phyloP scores from a whole-genome alignment of 73 alveolate species.

The Paramecium sexaurelia region DNA sequence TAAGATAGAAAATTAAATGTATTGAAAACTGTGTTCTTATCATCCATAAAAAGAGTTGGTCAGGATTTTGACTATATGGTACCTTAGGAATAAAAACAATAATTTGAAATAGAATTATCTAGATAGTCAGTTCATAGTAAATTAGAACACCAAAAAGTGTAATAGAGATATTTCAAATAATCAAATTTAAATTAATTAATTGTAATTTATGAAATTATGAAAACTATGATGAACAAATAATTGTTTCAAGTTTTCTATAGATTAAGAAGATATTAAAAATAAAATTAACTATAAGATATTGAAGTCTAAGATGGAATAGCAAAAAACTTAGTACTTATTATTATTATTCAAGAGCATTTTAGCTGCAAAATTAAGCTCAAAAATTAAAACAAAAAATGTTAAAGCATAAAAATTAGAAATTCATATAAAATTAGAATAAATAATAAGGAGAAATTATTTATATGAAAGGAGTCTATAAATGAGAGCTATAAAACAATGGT shows the following conservation, averaged over 20 bases:
- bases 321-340: background rate
- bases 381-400: background rate
- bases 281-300: background rate
- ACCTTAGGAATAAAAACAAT: background rate
- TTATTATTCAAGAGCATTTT: constrained; percentile 4
- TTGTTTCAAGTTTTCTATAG: background rate
- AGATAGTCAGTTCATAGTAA: background rate
- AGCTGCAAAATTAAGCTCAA: background rate
- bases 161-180: background rate
- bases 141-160: background rate
- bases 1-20: constrained; percentile 23
- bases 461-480: background rate
- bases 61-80: background rate
- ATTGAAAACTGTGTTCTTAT: background rate
- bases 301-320: background rate
- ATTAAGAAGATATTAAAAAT: background rate
- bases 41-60: background rate
- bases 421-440: background rate
- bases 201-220: background rate
- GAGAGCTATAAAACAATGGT: background rate
- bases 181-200: background rate
- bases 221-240: background rate
- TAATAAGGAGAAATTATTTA: background rate
- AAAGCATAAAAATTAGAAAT: background rate
- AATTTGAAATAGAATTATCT: background rate